Percentiles rank a stretch among this genome's conserved stretches.
These are phyloP conservation scores for Beauveria asiatica DNA, from an alignment of 2,329 filamentous ascomycete genomes.

Conservation along the genomic window DNA sequence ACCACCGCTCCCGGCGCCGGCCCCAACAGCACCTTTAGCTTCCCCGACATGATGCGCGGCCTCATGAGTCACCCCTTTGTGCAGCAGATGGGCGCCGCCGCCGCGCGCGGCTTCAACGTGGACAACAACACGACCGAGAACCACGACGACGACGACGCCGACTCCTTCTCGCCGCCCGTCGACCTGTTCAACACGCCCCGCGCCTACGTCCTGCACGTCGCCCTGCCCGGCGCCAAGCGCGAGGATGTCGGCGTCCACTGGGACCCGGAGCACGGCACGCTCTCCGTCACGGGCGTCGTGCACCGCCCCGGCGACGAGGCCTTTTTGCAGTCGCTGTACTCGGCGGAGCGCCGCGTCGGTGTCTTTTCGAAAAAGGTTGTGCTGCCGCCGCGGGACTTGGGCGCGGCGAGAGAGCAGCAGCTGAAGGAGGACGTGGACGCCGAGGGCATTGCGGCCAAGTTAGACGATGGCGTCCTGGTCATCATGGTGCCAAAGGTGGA, in stretches of 20 bases:
- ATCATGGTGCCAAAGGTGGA: slow-evolving; percentile 71
- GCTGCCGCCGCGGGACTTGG: slow-evolving; percentile 40
- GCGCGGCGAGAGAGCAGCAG: slow-evolving; percentile 29
- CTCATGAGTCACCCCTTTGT: slow-evolving; percentile 35
- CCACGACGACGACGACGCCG: slow-evolving; percentile 18
- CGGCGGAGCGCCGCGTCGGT: slow-evolving; percentile 63
- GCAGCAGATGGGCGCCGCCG: slow-evolving; percentile 32
- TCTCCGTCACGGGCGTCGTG: slow-evolving; percentile 64
- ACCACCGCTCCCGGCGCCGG: slow-evolving; percentile 18
- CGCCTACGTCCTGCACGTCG: slow-evolving; percentile 63
- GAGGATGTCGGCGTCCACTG: slow-evolving; percentile 70
- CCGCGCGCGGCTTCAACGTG: slow-evolving; percentile 21
- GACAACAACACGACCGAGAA: slow-evolving; percentile 7
- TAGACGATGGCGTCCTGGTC: slow-evolving; percentile 69
- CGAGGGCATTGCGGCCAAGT: slow-evolving; percentile 60
- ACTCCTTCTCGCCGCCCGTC: slow-evolving; percentile 53
- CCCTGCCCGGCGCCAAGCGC: slow-evolving; percentile 71
- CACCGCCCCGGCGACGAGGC: slow-evolving; percentile 64
- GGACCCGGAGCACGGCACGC: slow-evolving; percentile 56
- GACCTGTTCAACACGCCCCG: slow-evolving; percentile 65
- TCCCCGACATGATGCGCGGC: slow-evolving; percentile 30
- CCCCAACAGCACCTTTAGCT: slow-evolving; percentile 26
- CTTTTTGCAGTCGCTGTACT: slow-evolving; percentile 53
- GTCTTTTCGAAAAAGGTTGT: slow-evolving; percentile 64
- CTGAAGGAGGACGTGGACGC: slow-evolving; percentile 45